Evolutionary conservation across 2,329 filamentous ascomycete species (phyloP), one percentile per base, ranked within the genome.

Genomic region (Penicillium sp.): DNA sequence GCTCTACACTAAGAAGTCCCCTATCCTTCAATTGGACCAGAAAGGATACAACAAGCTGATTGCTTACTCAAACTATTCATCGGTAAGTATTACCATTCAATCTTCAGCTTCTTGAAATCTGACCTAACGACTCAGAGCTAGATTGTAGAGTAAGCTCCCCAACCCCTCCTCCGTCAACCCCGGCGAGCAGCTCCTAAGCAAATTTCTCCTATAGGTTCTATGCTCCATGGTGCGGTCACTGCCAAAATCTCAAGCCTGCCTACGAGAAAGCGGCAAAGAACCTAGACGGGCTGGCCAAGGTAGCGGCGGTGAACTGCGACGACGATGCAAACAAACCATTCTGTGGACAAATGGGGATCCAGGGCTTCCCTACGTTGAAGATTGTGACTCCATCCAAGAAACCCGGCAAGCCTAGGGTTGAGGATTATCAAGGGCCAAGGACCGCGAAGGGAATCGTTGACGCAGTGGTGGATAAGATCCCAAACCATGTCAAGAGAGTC

Each of bases 201-300:
- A 46, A n/a, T 35, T 47, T 15, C 48, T 45, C 29, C 35, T n/a
- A 35, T 75, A 92, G 93, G 80, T 98, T 98, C 85, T 98, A 97
- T 74, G 94, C 94, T 8, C 94, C 94, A 26, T 98, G 94, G 94
- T 98, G 95, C 73, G 95, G 94, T 47, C 95, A 98, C 81, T 99
- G 95, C 82, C 86, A 97, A 80, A 97, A 91, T 80, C 90, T 99
- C 72, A 93, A 97, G 81, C 94, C 93, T 3, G 91, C 92, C 49
- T 99, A 95, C 80, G 94, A 98, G 78, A 97, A 97, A 79, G 93
- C 90, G 2, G 95, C 95, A 70, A 91, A 90, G 72, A 92, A 89
- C 71, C 89, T 99, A 62, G 87, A 90, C n/a, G 95, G 95, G 15
- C 85, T 98, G 15, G 95, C 93, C 71, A 96, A 97, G 72, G 94